These are phyloP conservation scores for Picochlorum sp. DNA, from an alignment of 139 green algal genomes.

Conservation along the genomic window DNA sequence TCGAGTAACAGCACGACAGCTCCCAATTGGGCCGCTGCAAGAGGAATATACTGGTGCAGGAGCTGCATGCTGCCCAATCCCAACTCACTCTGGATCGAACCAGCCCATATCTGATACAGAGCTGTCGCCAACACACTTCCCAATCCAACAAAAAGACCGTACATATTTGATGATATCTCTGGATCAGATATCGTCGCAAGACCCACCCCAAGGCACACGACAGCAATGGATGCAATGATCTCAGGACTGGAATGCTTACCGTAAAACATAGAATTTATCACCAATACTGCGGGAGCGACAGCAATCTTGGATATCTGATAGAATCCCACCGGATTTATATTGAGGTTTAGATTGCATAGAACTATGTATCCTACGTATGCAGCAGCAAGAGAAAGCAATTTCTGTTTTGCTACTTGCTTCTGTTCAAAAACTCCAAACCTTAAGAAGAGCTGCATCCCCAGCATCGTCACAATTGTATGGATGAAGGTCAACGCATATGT, in stretches of 20 bases:
- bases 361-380: constrained; percentile 85
- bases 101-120: constrained; percentile 77
- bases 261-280: constrained; percentile 59
- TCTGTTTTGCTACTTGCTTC: constrained; percentile 39
- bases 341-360: constrained; percentile 75
- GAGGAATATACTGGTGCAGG: constrained; percentile 70
- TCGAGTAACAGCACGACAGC: constrained; percentile 63
- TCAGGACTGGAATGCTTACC: constrained; percentile 27
- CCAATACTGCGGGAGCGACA: constrained; percentile 74
- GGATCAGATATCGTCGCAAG: constrained; percentile 71
- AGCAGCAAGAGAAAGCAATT: constrained; percentile 55
- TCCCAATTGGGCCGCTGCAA: constrained; percentile 50
- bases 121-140: constrained; percentile 61
- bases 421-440: constrained; percentile 43
- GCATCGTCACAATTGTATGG: constrained; percentile 69
- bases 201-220: constrained; percentile 70
- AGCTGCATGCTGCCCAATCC: constrained; percentile 66
- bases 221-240: constrained; percentile 46
- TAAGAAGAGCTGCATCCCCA: constrained; percentile 38
- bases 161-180: constrained; percentile 42
- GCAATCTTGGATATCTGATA: constrained; percentile 87
- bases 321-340: constrained; percentile 83
- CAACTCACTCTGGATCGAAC: constrained; percentile 79
- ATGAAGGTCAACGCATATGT: constrained; percentile 72
- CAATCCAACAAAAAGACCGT: constrained; percentile 50